Evolutionary conservation across 2,329 filamentous ascomycete genomes (phyloP).

Genomic region (Elsinoe batatas): DNA sequence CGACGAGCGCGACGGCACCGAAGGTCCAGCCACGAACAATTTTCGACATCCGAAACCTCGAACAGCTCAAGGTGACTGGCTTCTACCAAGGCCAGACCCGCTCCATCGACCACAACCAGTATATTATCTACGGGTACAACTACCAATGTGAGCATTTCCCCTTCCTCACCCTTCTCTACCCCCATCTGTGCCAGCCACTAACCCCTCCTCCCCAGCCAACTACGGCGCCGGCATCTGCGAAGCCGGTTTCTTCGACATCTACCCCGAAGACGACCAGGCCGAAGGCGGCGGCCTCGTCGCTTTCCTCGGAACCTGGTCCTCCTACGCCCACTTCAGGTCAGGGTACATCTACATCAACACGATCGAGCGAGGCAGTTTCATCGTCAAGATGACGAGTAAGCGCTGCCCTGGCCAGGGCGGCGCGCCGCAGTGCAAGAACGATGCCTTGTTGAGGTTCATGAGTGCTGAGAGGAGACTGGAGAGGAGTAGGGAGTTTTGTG

Average conservation of each 20-base stretch:
- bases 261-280: conserved; percentile 40
- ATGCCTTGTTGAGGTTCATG: conserved; percentile 15
- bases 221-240: conserved; percentile 34
- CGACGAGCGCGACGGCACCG: conserved; percentile 37
- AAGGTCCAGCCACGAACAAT: conserved; percentile 38
- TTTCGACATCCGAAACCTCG: conserved; percentile 39
- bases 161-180: too few relatives aligned
- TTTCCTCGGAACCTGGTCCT: conserved; percentile 37
- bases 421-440: conserved; percentile 16
- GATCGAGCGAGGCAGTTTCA: conserved; percentile 43
- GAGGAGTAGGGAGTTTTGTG: conserved; percentile 17
- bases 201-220: conserved; percentile 18
- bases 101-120: conserved; percentile 35
- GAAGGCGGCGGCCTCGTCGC: conserved; percentile 28
- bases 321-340: conserved; percentile 40
- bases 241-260: conserved; percentile 42
- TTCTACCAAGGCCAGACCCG: conserved; percentile 28
- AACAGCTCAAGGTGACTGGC: conserved; percentile 33
- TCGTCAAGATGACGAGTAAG: conserved; percentile 31
- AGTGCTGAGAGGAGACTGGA: conserved; percentile 15
- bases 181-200: background rate
- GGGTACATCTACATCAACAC: conserved; percentile 44
- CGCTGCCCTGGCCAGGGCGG: conserved; percentile 13
- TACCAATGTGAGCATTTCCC: conserved; percentile 24
- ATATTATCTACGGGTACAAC: conserved; percentile 28